Evolutionary conservation across 78 protist genomes (phyloP).

Genomic region (Emiliania huxleyi): DNA sequence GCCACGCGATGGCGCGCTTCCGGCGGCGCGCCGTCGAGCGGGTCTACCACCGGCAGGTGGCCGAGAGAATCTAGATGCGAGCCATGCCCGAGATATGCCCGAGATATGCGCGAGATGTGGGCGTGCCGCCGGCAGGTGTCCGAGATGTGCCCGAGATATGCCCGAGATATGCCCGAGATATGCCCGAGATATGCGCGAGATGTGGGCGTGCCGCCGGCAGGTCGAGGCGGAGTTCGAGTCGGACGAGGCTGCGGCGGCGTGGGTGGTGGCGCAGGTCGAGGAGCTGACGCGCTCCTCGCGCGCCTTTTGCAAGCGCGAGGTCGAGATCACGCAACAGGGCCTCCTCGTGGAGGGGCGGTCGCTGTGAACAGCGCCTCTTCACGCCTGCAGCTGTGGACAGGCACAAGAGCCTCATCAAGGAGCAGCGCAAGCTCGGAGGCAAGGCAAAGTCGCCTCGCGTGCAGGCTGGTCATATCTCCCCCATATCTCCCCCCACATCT

Average conservation of each 20-base stretch:
- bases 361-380: no score
- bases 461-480: no score
- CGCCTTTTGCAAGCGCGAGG: background rate
- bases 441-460: background rate
- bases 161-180: no score
- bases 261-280: background rate
- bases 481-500: no score
- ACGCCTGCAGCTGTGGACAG: no score
- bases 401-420: background rate
- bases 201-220: background rate
- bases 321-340: background rate
- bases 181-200: no score
- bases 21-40: background rate
- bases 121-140: no score
- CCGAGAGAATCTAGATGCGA: no score
- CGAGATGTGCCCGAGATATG: no score
- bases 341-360: background rate
- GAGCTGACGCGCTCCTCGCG: background rate
- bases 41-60: background rate
- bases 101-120: no score
- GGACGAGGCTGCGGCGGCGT: background rate
- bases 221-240: background rate
- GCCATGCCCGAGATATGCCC: no score
- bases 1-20: background rate
- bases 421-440: background rate